Conservation (phyloP, 495 filamentous ascomycete species). For the Cercophora newfieldiana region DNA sequence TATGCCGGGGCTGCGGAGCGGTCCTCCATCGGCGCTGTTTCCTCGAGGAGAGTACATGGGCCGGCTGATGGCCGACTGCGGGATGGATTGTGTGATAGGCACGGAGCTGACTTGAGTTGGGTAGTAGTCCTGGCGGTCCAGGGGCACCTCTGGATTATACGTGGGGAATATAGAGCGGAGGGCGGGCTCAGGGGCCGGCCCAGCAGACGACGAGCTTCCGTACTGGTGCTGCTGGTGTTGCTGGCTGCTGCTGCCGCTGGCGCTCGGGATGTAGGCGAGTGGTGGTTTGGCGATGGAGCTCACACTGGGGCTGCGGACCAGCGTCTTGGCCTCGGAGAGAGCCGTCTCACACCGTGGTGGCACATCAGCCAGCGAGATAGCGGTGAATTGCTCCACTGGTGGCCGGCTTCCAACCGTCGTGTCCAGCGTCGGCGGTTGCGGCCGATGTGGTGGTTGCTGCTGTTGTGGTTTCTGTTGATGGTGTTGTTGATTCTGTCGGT, state of each 20-base stretch:
- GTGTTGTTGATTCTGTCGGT: slow-evolving; percentile 17
- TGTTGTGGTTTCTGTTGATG: slow-evolving; percentile 15
- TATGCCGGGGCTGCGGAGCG: slow-evolving; percentile 29
- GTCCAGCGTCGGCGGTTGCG: slow-evolving; percentile 26
- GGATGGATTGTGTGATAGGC: slow-evolving; percentile 56
- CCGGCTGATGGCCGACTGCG: slow-evolving; percentile 56
- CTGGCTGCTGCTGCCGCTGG: slow-evolving; percentile 20
- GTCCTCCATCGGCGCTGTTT: slow-evolving; percentile 29
- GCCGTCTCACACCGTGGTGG: slow-evolving; percentile 48
- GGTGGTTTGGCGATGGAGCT: slow-evolving; percentile 52
- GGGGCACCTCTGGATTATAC: slow-evolving; percentile 71
- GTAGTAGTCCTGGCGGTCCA: slow-evolving; percentile 68
- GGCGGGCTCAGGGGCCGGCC: slow-evolving; percentile 23
- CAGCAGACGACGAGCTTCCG: background rate
- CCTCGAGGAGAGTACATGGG: slow-evolving; percentile 54
- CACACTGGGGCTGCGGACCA: slow-evolving; percentile 49
- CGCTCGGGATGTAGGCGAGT: slow-evolving; percentile 31
- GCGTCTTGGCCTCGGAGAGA: slow-evolving; percentile 51
- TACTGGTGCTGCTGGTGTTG: slow-evolving; percentile 24
- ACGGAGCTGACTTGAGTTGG: slow-evolving; percentile 57
- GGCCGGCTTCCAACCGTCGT: slow-evolving; percentile 22
- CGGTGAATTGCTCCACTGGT: slow-evolving; percentile 30
- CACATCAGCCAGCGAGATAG: slow-evolving; percentile 34
- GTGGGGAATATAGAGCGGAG: slow-evolving; percentile 70
- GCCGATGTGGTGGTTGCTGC: slow-evolving; percentile 14